Percentiles rank a stretch among this genome's conserved stretches.
Evolutionary conservation across 306 rosid genomes (phyloP).

Genomic region (Lathyrus sativus): DNA sequence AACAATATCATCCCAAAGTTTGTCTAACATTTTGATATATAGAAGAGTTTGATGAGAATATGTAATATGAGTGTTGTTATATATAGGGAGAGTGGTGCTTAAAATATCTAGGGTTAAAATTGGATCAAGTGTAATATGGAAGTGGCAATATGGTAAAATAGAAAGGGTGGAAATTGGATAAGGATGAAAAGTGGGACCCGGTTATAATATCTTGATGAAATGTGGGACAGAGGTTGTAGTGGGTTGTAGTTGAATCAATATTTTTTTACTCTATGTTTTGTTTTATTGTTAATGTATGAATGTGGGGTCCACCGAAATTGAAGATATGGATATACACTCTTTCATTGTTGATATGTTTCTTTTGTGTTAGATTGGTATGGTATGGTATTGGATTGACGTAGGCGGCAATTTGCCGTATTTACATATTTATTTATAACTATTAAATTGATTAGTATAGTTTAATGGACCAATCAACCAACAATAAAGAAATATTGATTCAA

Average conservation of each 20-base stretch:
- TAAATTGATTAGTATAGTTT: too few relatives aligned
- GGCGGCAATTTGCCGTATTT: too few relatives aligned
- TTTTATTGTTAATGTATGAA: conserved; percentile 42
- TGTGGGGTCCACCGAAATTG: conserved; percentile 10
- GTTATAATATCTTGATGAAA: conserved; percentile 35
- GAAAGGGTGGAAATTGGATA: conserved; percentile 45
- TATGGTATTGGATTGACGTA: too few relatives aligned
- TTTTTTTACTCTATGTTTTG: conserved; percentile 46
- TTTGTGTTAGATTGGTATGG: too few relatives aligned
- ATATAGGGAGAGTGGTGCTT: conserved; percentile 38
- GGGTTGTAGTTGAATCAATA: neutral
- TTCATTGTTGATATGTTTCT: neutral
- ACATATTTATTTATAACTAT: too few relatives aligned
- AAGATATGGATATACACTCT: conserved; percentile 3
- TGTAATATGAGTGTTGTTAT: neutral
- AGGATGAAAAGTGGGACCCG: conserved; percentile 56
- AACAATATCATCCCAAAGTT: conserved; percentile 82
- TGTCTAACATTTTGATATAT: conserved; percentile 51
- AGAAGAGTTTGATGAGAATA: neutral
- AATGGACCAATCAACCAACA: too few relatives aligned
- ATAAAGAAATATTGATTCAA: too few relatives aligned
- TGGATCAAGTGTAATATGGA: neutral
- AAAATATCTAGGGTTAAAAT: conserved; percentile 46
- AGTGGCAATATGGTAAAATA: conserved; percentile 30
- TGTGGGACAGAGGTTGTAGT: neutral